Conservation (phyloP, 768 basidiomycete species). For the Panaeolus cyanescens region DNA sequence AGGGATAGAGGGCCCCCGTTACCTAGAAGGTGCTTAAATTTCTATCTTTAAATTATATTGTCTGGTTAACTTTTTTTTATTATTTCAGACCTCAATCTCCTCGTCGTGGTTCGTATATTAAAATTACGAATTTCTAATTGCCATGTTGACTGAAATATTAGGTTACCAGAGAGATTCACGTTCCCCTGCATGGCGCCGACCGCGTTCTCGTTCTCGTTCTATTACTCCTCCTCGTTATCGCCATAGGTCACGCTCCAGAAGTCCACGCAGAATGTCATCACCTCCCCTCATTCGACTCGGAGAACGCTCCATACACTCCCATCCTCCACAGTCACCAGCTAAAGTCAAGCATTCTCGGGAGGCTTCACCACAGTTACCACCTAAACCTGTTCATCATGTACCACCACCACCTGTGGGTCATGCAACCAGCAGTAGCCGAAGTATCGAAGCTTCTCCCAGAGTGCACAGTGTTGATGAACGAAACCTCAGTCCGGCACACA, state of each 20-base stretch:
- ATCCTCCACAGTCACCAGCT: slow-evolving; percentile 19
- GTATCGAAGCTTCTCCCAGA: neutral
- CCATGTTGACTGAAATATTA: slow-evolving; percentile 7
- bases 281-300: slow-evolving; percentile 24
- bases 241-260: slow-evolving; percentile 23
- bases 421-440: neutral
- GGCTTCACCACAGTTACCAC: neutral
- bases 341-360: slow-evolving; percentile 17
- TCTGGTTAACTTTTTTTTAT: neutral
- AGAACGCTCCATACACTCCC: slow-evolving; percentile 28
- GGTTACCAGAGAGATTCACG: slow-evolving; percentile 25
- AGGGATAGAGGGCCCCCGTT: slow-evolving; percentile 21
- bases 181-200: slow-evolving; percentile 26
- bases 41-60: neutral
- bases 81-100: slow-evolving; percentile 6
- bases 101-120: slow-evolving; percentile 6
- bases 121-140: neutral
- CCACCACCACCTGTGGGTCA: slow-evolving; percentile 11
- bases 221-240: slow-evolving; percentile 16
- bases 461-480: neutral
- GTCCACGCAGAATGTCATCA: slow-evolving; percentile 22
- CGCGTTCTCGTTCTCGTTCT: slow-evolving; percentile 20
- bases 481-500: neutral
- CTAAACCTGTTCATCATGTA: slow-evolving; percentile 16
- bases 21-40: slow-evolving; percentile 18